phyloP scores from a whole-genome alignment of 306 rosid species.

The Acacia crassicarpa region DNA sequence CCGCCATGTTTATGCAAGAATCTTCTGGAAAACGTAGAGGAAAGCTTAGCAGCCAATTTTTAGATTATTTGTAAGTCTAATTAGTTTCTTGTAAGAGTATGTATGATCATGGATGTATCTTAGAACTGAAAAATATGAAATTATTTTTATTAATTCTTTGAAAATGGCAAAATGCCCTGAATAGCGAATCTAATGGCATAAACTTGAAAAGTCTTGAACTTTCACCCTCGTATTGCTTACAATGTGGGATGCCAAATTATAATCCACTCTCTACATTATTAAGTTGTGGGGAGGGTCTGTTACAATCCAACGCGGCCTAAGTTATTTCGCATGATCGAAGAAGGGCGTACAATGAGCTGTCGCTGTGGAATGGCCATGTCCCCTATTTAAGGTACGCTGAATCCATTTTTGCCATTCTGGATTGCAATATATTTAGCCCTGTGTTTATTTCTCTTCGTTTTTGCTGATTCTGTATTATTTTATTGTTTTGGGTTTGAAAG shows the following conservation, averaged over 20 bases:
- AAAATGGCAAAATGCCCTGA: background rate
- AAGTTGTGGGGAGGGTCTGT: background rate
- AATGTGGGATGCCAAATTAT: background rate
- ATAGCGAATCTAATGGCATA: background rate
- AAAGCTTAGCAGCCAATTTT: background rate
- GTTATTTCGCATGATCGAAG: background rate
- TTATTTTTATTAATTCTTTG: background rate
- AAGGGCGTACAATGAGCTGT: background rate
- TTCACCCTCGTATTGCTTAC: background rate
- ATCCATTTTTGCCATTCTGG: conserved; percentile 36
- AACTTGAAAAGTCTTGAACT: background rate
- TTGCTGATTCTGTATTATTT: conserved; percentile 38
- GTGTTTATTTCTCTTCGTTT: conserved; percentile 36
- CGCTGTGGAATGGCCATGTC: background rate
- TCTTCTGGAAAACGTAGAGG: background rate
- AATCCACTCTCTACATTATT: background rate
- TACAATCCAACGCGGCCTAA: background rate
- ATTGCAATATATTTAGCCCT: conserved; percentile 17
- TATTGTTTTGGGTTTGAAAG: conserved; percentile 44
- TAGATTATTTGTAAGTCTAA: background rate
- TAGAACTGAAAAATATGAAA: background rate
- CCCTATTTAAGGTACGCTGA: background rate
- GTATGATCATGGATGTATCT: background rate
- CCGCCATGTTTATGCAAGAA: conserved; percentile 21
- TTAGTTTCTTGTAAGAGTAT: background rate